Evolutionary conservation across 805 yeast species (phyloP), one percentile per base, ranked within the genome.

Genomic region (Kodamaea restingae): DNA sequence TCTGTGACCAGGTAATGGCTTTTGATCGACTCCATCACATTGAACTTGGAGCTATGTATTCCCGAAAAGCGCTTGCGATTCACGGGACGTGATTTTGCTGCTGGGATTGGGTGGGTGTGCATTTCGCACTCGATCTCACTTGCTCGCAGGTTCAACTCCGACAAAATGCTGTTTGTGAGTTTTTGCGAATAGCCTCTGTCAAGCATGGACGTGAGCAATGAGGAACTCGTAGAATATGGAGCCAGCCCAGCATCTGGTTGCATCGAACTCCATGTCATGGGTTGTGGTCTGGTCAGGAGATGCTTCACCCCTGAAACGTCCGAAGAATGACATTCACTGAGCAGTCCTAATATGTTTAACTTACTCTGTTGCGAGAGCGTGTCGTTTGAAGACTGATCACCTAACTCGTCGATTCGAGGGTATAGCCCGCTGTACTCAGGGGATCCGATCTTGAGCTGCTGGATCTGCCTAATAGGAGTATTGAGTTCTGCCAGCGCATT

Each of bases 161-260:
- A 57, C 38, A 74, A 45, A 9, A 74, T 78, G 32, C 67, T 70
- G 32, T 63, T 61, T 18, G 72, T 67, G 29, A 75, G 60, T 33
- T 61, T 64, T 40, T 72, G 63, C 1, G 80, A 73, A 54, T 72
- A 76, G 36, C 76, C 67, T 39, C 66, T 67, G 12, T 63, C 58
- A 36, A 70, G 60, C 58, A 56, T 58, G 24, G 44, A 40, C 10
- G 36, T 12, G 7, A 18, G 20, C 4, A 36, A 18, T 11, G 30
- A 15, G 4, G 36, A 14, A 17, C 17, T 27, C 14, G 28, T n/a
- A n/a, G n/a, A 9, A 7, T 5, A 9, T 12, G 25, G 15, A 17
- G 24, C 35, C 18, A 18, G 15, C 15, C 21, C 35, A 15, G 15
- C 35, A 10, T n/a, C 27, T 6, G 27, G 10, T 25, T 25, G 27